These are phyloP conservation scores for Parasitella parasitica DNA, from an alignment of 371 early-diverging fungal genomes.

Conservation along the genomic window DNA sequence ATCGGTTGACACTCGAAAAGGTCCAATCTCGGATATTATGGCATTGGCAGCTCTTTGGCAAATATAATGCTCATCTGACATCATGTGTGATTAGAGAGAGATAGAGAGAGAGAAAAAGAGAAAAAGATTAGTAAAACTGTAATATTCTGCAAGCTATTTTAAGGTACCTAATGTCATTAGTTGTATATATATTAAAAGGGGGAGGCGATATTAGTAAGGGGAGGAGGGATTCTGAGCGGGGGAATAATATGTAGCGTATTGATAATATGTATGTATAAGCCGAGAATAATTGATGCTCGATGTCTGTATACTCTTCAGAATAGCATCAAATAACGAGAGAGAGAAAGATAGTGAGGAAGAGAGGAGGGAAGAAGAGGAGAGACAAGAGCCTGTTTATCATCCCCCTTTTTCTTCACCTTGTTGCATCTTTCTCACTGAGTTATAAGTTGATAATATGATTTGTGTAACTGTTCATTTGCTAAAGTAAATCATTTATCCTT, in stretches of 20 bases:
- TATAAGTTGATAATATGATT: neutral
- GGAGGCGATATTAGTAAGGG: neutral
- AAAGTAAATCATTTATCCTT: neutral
- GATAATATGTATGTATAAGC: neutral
- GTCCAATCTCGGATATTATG: constrained; percentile 64
- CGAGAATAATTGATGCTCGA: neutral
- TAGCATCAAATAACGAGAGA: neutral
- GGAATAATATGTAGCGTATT: neutral
- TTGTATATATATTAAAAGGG: neutral
- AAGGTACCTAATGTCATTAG: constrained; percentile 7
- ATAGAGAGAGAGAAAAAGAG: neutral
- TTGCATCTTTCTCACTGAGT: neutral
- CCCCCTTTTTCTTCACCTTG: neutral
- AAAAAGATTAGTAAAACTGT: constrained; percentile 1
- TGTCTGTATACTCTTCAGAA: neutral
- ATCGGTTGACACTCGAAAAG: constrained; percentile 63
- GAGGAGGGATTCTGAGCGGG: neutral
- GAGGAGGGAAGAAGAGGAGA: neutral
- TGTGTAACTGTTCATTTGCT: neutral
- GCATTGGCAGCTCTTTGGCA: constrained; percentile 69
- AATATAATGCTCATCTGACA: constrained; percentile 58
- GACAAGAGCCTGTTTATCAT: neutral
- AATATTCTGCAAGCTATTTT: neutral
- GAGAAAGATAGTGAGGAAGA: neutral
- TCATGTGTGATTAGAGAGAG: neutral